Base-by-base conservation (phyloP, 1,284 basidiomycete genomes). In the Singerocomus inundabilis region DNA sequence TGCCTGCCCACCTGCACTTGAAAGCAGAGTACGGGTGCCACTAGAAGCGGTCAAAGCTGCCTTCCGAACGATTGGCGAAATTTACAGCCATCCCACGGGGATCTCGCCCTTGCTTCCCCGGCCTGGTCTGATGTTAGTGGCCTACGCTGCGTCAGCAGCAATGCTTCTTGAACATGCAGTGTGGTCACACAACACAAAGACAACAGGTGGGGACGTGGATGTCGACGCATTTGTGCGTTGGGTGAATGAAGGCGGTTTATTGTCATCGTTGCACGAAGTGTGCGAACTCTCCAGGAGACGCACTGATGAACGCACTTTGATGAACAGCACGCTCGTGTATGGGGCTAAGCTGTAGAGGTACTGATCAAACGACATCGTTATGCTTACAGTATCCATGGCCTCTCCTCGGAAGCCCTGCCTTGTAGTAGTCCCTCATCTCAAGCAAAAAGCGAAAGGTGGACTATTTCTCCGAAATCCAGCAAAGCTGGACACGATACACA, bases 161-260 rank as follows among this genome's bases (percentile, higher is more conserved):
- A 80, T 77, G 60, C 73, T 88, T 26, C 70, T 88, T 6, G 85
- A 88, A 59, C 85, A 89, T 44, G 78, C 81, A 0, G 61, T 76
- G 7, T 88, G 85, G 85, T 75, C 81, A 1, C 55, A 68, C 54
- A 63, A 47, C 6, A 70, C 50, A 10, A 57, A 61, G 3, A 63
- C 74, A 47, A 49, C 61, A 0, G 65, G 70, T 6, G 63, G 66
- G 2, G 68, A 71, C 1, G 61, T 70, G 0, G 82, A 87, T 50
- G 55, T 70, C 3, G 78, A 81, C 37, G 75, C 79, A 2, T 79
- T 86, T 57, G 64, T 60, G 47, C 71, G 82, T 43, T 88, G 85
- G 84, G 70, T 80, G 0, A 54, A 72, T 12, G 79, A 85, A 57
- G 75, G 76, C 34, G 80, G 79, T 7, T 54, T 81, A 37, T 60